Base-by-base conservation (phyloP, 2,329 filamentous ascomycete species). In the Celoporthe dispersa region DNA sequence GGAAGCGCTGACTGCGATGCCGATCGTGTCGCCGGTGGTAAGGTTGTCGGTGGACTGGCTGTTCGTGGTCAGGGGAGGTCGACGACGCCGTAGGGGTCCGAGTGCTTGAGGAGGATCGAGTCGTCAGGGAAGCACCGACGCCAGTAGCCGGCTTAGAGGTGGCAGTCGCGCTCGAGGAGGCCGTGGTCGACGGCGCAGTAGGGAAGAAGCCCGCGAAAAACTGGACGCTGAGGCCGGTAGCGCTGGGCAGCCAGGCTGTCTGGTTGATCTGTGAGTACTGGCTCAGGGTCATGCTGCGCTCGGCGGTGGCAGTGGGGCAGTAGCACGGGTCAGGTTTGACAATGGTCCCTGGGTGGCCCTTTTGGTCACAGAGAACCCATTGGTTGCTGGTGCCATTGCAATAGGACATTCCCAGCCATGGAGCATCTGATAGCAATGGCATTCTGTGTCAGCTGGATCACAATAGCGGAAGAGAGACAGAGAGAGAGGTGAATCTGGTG, bases 331-430 rank as follows among this genome's bases (percentile, higher is more conserved):
- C 75, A 7, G 77, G 74, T 1, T 72, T 55, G 9, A 73, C 68
- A 22, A 78, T 68, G 5, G 76, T 75, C 2, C 66, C 61, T 0
- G 75, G 71, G 8, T 70, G 66, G 55, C 53, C 70, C 1, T 71
- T 71, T 63, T 80, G 78, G 22, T 72, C 70, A 71, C 80, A 81
- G 28, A 75, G 75, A 22, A 77, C 72, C 77, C 80, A 81, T 68
- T 77, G 67, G 37, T 77, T 70, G 2, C 75, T 75, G 3, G 74
- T 77, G 72, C 74, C 74, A 68, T 80, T 78, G 74, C 80, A 81
- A 72, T 77, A 79, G 1, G 76, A 76, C 22, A 81, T 75, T 0
- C 78, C 79, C 8, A 78, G 68, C 80, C 80, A 82, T 6, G 33
- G 41, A 1, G 51, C 51, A 1, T 41, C 70, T 71, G n/a, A 3